Evolutionary conservation across 169 alveolate genomes (phyloP).

Genomic region (Plasmodium reichenowi): DNA sequence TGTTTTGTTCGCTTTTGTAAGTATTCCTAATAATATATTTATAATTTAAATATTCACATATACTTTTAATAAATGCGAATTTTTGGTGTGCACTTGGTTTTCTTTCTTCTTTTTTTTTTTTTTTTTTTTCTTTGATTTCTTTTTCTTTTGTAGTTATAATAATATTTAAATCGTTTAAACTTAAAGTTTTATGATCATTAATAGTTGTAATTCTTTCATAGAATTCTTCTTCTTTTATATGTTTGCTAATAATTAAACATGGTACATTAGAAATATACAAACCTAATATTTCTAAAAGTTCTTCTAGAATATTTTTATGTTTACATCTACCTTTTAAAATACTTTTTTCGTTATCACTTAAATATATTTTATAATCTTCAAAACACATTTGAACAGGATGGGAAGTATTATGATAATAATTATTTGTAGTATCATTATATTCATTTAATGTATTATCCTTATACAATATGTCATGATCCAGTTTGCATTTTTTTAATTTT

Average conservation of each 20-base stretch:
- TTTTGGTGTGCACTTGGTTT: slow-evolving; percentile 46
- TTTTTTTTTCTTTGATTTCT: slow-evolving; percentile 51
- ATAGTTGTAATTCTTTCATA: slow-evolving; percentile 25
- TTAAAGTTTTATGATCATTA: slow-evolving; percentile 55
- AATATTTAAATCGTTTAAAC: slow-evolving; percentile 17
- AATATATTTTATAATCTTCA: slow-evolving; percentile 27
- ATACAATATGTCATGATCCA: not conserved
- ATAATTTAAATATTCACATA: slow-evolving; percentile 49
- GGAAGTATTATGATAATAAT: not conserved
- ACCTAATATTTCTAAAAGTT: slow-evolving; percentile 20
- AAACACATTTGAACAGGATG: not conserved
- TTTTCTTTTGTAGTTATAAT: slow-evolving; percentile 22
- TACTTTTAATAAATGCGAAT: slow-evolving; percentile 46
- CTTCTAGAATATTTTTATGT: not conserved
- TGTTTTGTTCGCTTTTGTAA: not conserved
- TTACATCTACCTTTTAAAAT: slow-evolving; percentile 7
- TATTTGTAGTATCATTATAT: not conserved
- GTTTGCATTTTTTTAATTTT: not conserved
- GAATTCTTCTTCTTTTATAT: slow-evolving; percentile 43
- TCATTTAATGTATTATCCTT: too few relatives aligned
- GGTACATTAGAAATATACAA: slow-evolving; percentile 5
- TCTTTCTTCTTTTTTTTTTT: slow-evolving; percentile 46
- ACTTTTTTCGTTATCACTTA: slow-evolving; percentile 8
- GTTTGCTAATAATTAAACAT: slow-evolving; percentile 23
- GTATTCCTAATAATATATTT: not conserved